Conservation (phyloP, 305 asterid genomes). For the Plantago lanceolata region DNA sequence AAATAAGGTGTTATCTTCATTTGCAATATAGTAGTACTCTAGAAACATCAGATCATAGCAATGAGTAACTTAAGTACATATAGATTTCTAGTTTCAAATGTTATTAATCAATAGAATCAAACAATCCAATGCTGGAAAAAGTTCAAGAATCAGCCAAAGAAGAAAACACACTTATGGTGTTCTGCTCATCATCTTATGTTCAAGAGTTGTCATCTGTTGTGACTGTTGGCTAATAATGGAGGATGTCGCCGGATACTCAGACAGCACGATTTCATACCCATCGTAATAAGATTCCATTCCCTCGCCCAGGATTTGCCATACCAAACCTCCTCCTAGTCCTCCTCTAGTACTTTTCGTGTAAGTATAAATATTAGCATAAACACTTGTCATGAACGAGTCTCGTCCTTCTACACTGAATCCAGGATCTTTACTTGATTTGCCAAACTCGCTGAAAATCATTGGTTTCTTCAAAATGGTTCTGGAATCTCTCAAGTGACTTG, state of each 20-base stretch:
- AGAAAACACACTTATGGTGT: too few species aligned
- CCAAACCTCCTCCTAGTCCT: constrained; percentile 41
- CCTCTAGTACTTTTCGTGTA: constrained; percentile 32
- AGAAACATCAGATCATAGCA: too few species aligned
- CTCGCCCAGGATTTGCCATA: constrained; percentile 47
- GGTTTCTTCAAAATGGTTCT: constrained; percentile 41
- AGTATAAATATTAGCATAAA: constrained; percentile 29
- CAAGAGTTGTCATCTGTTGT: constrained; percentile 31
- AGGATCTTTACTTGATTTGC: constrained; percentile 44
- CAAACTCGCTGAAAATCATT: constrained; percentile 42
- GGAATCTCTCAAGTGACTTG: constrained; percentile 44
- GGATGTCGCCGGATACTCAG: constrained; percentile 31
- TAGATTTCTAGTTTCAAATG: too few species aligned
- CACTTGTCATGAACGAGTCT: constrained; percentile 31
- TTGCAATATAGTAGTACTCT: too few species aligned
- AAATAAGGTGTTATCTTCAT: too few species aligned
- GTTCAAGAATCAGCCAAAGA: too few species aligned
- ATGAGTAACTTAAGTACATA: too few species aligned
- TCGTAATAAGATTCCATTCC: constrained; percentile 36
- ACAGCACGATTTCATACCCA: constrained; percentile 40
- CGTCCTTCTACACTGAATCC: constrained; percentile 33
- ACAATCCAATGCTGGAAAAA: too few species aligned
- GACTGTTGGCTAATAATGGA: constrained; percentile 39
- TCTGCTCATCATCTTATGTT: constrained; percentile 7
- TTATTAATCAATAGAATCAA: too few species aligned